These are phyloP conservation scores for Podosphaera aphanis DNA, from an alignment of 2,329 filamentous ascomycete species.

Conservation along the genomic window DNA sequence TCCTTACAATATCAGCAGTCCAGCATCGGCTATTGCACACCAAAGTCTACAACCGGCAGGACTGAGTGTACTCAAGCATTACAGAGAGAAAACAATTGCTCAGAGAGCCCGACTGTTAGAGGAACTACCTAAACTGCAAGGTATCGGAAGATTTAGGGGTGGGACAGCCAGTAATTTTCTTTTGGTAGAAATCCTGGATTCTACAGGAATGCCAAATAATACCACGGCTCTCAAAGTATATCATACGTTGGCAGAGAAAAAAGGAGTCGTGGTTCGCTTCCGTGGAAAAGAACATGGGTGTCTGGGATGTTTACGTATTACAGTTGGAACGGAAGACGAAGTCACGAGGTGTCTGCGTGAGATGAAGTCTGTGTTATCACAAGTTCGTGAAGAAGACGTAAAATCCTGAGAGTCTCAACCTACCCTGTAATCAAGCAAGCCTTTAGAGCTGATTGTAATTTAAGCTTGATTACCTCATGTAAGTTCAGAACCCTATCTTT, in stretches of 20 bases:
- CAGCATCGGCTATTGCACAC: slow-evolving; percentile 59
- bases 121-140: slow-evolving; percentile 51
- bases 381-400: too few relatives aligned
- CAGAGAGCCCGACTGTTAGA: slow-evolving; percentile 57
- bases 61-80: slow-evolving; percentile 45
- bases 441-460: too few relatives aligned
- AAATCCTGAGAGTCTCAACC: too few relatives aligned
- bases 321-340: slow-evolving; percentile 73
- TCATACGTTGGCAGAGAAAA: slow-evolving; percentile 58
- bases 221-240: slow-evolving; percentile 57
- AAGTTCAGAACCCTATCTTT: too few relatives aligned
- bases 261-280: slow-evolving; percentile 82
- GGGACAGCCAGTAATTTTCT: slow-evolving; percentile 72
- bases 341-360: slow-evolving; percentile 56
- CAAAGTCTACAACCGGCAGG: slow-evolving; percentile 46
- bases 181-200: slow-evolving; percentile 66
- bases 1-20: slow-evolving; percentile 83
- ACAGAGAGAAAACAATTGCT: slow-evolving; percentile 43
- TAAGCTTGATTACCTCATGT: too few relatives aligned
- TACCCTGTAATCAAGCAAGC: too few relatives aligned
- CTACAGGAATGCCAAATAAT: slow-evolving; percentile 54
- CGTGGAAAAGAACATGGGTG: slow-evolving; percentile 83
- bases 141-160: slow-evolving; percentile 60
- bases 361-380: slow-evolving; percentile 20
- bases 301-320: slow-evolving; percentile 69